Base-by-base conservation (phyloP, 495 filamentous ascomycete species). In the Wilcoxina mikolae region DNA sequence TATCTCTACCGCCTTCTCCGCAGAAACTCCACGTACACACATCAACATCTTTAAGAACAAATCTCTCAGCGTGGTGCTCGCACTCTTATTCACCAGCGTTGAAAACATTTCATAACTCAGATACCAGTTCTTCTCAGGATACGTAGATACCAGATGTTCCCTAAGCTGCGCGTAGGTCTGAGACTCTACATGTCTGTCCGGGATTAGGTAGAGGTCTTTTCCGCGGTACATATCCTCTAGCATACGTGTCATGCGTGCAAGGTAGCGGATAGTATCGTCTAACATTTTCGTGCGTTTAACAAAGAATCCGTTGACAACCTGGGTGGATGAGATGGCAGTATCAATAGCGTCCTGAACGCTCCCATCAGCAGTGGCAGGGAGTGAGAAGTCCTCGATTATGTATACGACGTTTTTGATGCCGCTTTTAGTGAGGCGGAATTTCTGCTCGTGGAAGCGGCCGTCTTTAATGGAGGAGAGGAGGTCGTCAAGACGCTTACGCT, bases 1-100 rank as follows among this genome's bases (percentile, higher is more conserved):
- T 10, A 93, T 86, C 67, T 87, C 85, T 2, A 87, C 65, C 0
- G 86, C 85, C 64, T 87, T 89, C 58, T 91, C 85, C 0, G 84
- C 82, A 3, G 79, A 81, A n/a, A 93, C 70, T 1, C 84, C 82
- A 23, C 75, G 74, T 9, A 78, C 84, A 59, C 83, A 86, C 85
- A 93, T 90, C 47, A 93, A 70, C 84, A 93, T 90, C 66, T 90
- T 90, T 22, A 91, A 64, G 60, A 76, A 90, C 0, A 90, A 64
- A 56, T 93, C 86, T 35, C 84, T 73, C 20, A 90, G 71, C 2
- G 83, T 46, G n/a, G n/a, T 24, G n/a, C 82, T 42, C 87, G 73
- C 39, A 73, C 72, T 26, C 67, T 93, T 93, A 0, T 80, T 83
- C 0, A 78, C 76, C 17, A 93, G 65, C 0, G 77, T 75, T 0